phyloP scores from a whole-genome alignment of 768 basidiomycete genomes.

The Kwoniella pini region DNA sequence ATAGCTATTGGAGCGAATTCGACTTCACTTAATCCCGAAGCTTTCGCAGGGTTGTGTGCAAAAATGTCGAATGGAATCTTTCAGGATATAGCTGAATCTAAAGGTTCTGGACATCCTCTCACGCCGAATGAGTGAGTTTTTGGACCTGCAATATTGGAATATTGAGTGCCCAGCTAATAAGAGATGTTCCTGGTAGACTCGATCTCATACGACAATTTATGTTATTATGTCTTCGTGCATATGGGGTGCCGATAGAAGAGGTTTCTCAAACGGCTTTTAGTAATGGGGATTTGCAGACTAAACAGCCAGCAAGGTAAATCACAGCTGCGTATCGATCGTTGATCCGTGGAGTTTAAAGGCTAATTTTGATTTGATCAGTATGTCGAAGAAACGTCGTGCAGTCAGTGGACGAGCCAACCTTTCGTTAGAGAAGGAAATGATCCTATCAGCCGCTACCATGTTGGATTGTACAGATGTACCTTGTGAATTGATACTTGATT shows the following conservation, averaged over 20 bases:
- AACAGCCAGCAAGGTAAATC: conserved; percentile 30
- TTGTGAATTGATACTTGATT: conserved; percentile 30
- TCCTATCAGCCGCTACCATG: conserved; percentile 19
- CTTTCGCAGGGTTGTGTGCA: conserved; percentile 25
- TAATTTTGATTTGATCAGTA: conserved; percentile 1
- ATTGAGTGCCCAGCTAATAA: not conserved
- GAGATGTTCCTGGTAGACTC: not conserved
- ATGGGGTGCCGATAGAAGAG: conserved; percentile 30
- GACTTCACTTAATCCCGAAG: conserved; percentile 13
- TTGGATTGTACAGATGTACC: conserved; percentile 11
- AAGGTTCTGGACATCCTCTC: not conserved
- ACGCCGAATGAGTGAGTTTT: conserved; percentile 7
- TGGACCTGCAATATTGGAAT: not conserved
- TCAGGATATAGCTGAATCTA: conserved; percentile 5
- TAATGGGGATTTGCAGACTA: conserved; percentile 5
- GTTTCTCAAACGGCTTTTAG: conserved; percentile 11
- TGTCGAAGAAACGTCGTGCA: conserved; percentile 20
- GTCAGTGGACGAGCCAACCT: not conserved
- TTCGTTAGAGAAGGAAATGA: conserved; percentile 18
- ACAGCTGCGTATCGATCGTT: not conserved
- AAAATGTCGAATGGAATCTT: conserved; percentile 16
- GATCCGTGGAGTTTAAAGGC: not conserved
- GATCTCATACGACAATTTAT: conserved; percentile 22
- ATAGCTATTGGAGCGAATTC: conserved; percentile 36
- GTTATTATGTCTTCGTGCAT: conserved; percentile 24